A percentile compares a stretch with the other conserved stretches of the same genome.
Conservation (phyloP, 345 rosid species). For the Hibiscus syriacus region DNA sequence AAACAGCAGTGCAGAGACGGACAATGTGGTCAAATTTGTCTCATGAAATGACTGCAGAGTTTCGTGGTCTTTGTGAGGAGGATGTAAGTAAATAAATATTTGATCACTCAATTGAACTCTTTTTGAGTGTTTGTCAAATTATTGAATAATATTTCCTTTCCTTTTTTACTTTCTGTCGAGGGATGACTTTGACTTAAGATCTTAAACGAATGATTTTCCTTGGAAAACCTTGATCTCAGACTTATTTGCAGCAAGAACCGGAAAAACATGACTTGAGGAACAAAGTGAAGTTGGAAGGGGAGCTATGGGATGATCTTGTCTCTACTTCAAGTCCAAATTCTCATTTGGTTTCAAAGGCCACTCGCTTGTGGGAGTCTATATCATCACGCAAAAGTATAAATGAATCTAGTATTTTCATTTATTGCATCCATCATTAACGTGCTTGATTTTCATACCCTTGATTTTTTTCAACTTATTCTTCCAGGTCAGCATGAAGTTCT, state of each 20-base stretch:
- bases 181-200: not conserved
- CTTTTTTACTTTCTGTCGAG: not conserved
- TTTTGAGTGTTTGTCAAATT: not conserved
- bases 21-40: slow-evolving; percentile 99
- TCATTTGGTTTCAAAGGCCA: slow-evolving; percentile 90
- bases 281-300: slow-evolving; percentile 97
- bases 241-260: slow-evolving; percentile 94
- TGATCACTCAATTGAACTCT: slow-evolving; percentile 1
- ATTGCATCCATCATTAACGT: not conserved
- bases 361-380: slow-evolving; percentile 90
- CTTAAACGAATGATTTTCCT: slow-evolving; percentile 9
- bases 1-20: slow-evolving; percentile 86
- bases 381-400: slow-evolving; percentile 64
- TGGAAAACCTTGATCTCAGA: slow-evolving; percentile 47
- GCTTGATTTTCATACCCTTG: not conserved
- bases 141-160: not conserved
- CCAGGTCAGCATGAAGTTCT: slow-evolving; percentile 97
- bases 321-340: slow-evolving; percentile 93
- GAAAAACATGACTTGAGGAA: slow-evolving; percentile 92
- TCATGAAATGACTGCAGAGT: slow-evolving; percentile 99
- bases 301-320: slow-evolving; percentile 95
- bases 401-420: not conserved
- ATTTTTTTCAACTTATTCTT: slow-evolving; percentile 2
- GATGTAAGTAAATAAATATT: slow-evolving; percentile 47
- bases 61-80: slow-evolving; percentile 99